Conservation (phyloP, 495 filamentous ascomycete genomes). For the Podospora didyma region DNA sequence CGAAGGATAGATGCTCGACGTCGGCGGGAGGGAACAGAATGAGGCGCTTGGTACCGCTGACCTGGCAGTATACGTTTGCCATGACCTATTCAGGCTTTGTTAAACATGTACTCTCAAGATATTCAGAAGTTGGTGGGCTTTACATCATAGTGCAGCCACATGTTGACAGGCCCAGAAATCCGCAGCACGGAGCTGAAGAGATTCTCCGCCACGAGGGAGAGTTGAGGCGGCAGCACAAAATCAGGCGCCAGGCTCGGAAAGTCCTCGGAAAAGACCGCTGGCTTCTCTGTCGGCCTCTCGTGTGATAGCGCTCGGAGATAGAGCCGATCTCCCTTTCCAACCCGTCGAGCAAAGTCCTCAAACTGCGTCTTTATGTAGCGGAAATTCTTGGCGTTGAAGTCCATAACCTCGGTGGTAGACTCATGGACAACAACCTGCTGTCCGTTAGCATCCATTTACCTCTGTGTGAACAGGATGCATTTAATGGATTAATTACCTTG, state of each 20-base stretch:
- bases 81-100: conserved; percentile 54
- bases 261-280: conserved; percentile 64
- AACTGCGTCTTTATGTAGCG: conserved; percentile 66
- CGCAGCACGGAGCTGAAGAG: conserved; percentile 77
- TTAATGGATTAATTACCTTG: conserved; percentile 53
- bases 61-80: conserved; percentile 84
- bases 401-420: conserved; percentile 61
- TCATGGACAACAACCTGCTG: conserved; percentile 66
- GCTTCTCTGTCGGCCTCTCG: conserved; percentile 61
- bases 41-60: conserved; percentile 65
- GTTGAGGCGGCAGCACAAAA: conserved; percentile 63
- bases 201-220: conserved; percentile 55
- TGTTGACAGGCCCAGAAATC: conserved; percentile 75
- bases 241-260: conserved; percentile 66
- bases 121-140: too few relatives aligned
- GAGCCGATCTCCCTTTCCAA: conserved; percentile 54
- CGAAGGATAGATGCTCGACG: conserved; percentile 63
- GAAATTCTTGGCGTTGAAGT: conserved; percentile 82
- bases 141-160: conserved; percentile 94
- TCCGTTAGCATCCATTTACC: background rate
- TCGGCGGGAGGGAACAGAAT: conserved; percentile 76
- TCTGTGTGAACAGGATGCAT: background rate
- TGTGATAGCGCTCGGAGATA: conserved; percentile 75
- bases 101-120: conserved; percentile 1
- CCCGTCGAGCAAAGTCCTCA: conserved; percentile 60